Conservation (phyloP, 2,329 filamentous ascomycete species). For the Ceratocystis albifundus region DNA sequence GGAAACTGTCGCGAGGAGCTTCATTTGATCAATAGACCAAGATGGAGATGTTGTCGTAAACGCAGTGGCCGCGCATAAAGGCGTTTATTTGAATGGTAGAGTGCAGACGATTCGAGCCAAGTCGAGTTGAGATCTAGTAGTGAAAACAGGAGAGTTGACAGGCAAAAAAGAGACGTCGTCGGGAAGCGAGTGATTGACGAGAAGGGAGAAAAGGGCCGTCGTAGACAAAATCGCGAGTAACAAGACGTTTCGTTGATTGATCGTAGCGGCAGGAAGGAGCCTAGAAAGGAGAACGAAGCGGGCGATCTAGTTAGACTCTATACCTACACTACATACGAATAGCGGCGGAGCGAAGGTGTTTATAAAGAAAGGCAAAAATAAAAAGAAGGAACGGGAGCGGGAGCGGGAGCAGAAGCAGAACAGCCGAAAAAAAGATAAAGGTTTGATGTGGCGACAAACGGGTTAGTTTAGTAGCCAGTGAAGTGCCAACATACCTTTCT, state of each 20-base stretch:
- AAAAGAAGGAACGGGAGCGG: too few relatives aligned
- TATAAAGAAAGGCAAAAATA: not conserved
- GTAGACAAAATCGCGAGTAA: not conserved
- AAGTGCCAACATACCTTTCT: not conserved
- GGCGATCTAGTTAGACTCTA: not conserved
- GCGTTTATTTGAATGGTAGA: not conserved
- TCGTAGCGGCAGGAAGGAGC: not conserved
- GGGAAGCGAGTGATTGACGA: not conserved
- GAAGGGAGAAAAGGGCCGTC: not conserved
- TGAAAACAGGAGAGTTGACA: not conserved
- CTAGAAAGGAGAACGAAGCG: not conserved
- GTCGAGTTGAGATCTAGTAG: not conserved
- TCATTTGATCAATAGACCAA: constrained; percentile 17
- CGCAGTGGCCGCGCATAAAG: constrained; percentile 14
- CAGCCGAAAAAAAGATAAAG: not conserved
- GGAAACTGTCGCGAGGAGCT: constrained; percentile 1
- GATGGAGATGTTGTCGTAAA: not conserved
- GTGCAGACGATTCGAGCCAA: not conserved
- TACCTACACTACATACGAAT: not conserved
- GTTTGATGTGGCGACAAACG: not conserved
- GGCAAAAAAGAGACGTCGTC: not conserved
- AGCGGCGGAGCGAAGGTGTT: not conserved
- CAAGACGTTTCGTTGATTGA: not conserved
- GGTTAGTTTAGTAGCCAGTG: not conserved
- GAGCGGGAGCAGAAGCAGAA: too few relatives aligned